phyloP scores from a whole-genome alignment of 2,329 filamentous ascomycete species.

The Curvularia sp. region DNA sequence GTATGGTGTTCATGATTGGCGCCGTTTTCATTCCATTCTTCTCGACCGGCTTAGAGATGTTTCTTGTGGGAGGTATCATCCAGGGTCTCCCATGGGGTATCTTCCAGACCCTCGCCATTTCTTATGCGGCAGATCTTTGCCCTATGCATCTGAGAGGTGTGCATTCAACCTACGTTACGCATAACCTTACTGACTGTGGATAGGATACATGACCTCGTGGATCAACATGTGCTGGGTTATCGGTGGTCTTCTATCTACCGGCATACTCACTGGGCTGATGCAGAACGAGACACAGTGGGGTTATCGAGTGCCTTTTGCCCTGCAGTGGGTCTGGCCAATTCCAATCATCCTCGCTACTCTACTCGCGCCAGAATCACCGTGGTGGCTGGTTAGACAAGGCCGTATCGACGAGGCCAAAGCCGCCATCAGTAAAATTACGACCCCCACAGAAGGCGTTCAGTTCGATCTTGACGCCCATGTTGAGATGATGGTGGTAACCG shows the following conservation, averaged over 20 bases:
- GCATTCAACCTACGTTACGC: neutral
- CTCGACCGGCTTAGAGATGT: conserved; percentile 57
- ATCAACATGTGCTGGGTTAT: conserved; percentile 76
- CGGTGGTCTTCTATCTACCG: conserved; percentile 71
- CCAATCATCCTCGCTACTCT: conserved; percentile 69
- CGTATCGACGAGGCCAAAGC: conserved; percentile 68
- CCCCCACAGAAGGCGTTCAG: conserved; percentile 51
- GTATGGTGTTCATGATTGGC: conserved; percentile 32
- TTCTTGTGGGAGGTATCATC: conserved; percentile 64
- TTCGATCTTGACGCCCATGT: conserved; percentile 60
- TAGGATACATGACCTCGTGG: conserved; percentile 60
- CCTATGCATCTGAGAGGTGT: conserved; percentile 68
- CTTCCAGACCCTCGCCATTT: conserved; percentile 46
- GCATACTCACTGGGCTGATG: conserved; percentile 70
- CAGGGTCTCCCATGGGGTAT: conserved; percentile 53
- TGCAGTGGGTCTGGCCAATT: conserved; percentile 78
- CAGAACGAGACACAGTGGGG: conserved; percentile 69
- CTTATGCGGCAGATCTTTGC: conserved; percentile 61
- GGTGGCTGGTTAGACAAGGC: conserved; percentile 58
- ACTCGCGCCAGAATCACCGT: conserved; percentile 68
- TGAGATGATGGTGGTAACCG: conserved; percentile 88
- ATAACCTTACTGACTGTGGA: neutral
- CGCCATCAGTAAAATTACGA: conserved; percentile 68
- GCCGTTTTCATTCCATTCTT: conserved; percentile 41
- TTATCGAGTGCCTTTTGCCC: conserved; percentile 67